Conservation (phyloP, 2,329 filamentous ascomycete genomes). For the Tolypocladium sp. region DNA sequence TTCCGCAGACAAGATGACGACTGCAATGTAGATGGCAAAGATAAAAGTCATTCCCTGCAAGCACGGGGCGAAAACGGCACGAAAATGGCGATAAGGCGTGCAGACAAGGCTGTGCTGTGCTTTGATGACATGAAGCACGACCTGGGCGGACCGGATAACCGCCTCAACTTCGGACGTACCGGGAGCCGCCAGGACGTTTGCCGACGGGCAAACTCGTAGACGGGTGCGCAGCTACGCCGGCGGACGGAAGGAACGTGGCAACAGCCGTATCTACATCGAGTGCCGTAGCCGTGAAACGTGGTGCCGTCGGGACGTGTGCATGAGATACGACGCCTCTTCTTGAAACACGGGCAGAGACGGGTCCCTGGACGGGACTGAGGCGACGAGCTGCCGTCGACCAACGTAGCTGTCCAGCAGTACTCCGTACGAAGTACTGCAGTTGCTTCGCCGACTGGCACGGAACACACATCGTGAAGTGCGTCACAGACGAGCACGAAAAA, state of each 20-base stretch:
- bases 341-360: background rate
- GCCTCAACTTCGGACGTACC: background rate
- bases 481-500: constrained; percentile 13
- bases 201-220: background rate
- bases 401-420: background rate
- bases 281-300: background rate
- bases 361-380: constrained; percentile 3
- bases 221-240: background rate
- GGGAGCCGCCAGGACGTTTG: background rate
- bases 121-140: background rate
- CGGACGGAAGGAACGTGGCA: background rate
- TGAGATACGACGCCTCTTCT: background rate
- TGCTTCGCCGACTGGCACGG: background rate
- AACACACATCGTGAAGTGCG: background rate
- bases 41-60: background rate
- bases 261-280: background rate
- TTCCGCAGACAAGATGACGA: background rate
- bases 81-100: background rate
- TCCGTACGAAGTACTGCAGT: background rate
- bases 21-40: background rate
- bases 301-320: background rate
- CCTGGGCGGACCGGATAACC: background rate
- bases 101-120: background rate
- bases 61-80: background rate
- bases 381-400: background rate